Conservation (phyloP, 208 protist species). For the Leishmania lainsoni region DNA sequence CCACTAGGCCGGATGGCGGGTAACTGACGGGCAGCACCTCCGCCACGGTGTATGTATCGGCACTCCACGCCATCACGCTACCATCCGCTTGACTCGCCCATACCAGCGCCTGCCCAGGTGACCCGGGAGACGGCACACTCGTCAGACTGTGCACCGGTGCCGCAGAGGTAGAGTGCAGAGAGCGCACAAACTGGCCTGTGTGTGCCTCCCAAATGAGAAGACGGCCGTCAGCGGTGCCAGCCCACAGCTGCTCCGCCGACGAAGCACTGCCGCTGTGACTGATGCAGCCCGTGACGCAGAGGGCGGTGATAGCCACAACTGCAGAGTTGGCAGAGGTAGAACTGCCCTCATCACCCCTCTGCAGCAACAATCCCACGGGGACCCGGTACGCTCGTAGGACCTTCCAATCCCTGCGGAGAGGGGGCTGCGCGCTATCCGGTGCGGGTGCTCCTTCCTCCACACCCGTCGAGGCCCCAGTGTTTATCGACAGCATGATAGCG, state of each 20-base stretch:
- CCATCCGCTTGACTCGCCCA: constrained; percentile 56
- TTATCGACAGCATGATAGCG: too few relatives aligned
- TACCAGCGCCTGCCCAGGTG: constrained; percentile 13
- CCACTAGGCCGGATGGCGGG: constrained; percentile 18
- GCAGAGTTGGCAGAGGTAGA: neutral
- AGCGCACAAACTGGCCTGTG: constrained; percentile 33
- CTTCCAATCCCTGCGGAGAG: constrained; percentile 12
- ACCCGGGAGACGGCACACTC: neutral
- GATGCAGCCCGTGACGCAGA: constrained; percentile 12
- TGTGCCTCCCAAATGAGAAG: constrained; percentile 45
- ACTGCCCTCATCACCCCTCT: neutral
- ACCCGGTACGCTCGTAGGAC: constrained; percentile 24
- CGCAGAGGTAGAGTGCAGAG: constrained; percentile 25
- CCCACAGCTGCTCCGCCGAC: constrained; percentile 32
- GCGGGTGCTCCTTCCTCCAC: neutral
- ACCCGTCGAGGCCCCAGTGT: neutral
- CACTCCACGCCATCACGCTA: constrained; percentile 45
- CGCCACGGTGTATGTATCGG: constrained; percentile 27
- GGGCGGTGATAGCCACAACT: constrained; percentile 11
- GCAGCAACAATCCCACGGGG: neutral
- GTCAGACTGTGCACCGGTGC: constrained; percentile 28
- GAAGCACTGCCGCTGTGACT: neutral
- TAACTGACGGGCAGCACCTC: constrained; percentile 49
- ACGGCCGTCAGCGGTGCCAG: constrained; percentile 35
- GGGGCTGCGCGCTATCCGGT: neutral